Conservation (phyloP, 75 land plant species). For the Pinus tabuliformis region DNA sequence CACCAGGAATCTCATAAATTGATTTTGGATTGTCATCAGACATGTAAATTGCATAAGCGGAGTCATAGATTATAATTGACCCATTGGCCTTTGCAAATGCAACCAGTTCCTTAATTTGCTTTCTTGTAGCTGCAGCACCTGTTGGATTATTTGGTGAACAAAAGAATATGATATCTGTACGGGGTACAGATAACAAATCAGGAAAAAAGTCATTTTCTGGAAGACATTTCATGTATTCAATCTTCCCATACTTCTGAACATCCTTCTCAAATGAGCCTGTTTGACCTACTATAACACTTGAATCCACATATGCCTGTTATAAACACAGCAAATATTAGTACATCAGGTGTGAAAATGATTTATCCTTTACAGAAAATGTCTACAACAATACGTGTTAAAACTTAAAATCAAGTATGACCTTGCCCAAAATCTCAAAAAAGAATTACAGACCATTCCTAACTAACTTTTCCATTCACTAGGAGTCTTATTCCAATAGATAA, state of each 20-base stretch:
- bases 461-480: neutral
- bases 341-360: neutral
- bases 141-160: conserved; percentile 58
- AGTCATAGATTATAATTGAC: conserved; percentile 46
- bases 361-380: neutral
- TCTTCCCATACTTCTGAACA: conserved; percentile 41
- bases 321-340: conserved; percentile 3
- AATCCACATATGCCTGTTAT: conserved; percentile 46
- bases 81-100: conserved; percentile 47
- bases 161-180: conserved; percentile 45
- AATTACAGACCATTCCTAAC: neutral
- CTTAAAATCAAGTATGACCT: neutral
- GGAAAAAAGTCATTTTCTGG: conserved; percentile 53
- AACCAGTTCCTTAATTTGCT: conserved; percentile 43
- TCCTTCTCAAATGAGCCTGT: conserved; percentile 31
- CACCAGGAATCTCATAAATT: conserved; percentile 53
- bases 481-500: neutral
- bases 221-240: conserved; percentile 42
- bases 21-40: conserved; percentile 43
- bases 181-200: conserved; percentile 31
- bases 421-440: neutral
- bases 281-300: conserved; percentile 49
- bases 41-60: conserved; percentile 50
- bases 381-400: neutral
- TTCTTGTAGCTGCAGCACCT: conserved; percentile 37